Conservation (phyloP, 345 rosid species). For the Populus nigra region DNA sequence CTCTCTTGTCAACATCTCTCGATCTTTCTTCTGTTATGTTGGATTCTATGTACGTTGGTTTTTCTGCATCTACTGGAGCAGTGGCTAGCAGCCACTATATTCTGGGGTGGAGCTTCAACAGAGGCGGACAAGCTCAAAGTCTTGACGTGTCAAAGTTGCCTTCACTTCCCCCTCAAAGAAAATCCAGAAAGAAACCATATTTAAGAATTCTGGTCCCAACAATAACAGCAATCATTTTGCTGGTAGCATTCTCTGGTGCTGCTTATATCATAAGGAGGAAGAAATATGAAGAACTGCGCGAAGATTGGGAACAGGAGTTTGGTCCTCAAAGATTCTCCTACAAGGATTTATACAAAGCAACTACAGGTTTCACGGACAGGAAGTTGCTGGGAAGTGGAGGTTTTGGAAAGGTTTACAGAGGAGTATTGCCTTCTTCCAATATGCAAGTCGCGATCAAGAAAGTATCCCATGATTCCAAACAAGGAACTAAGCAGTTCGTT, state of each 20-base stretch:
- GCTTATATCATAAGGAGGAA: not conserved
- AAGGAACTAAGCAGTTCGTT: not conserved
- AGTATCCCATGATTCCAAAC: not conserved
- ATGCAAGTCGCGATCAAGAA: not conserved
- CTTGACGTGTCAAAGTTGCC: constrained; percentile 6
- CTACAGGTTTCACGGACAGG: not conserved
- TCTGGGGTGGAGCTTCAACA: constrained; percentile 27
- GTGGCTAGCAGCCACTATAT: constrained; percentile 16
- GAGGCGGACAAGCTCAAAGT: constrained; percentile 1
- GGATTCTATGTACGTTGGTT: constrained; percentile 22
- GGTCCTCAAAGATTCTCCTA: constrained; percentile 16
- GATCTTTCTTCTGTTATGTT: not conserved
- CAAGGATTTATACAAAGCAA: constrained; percentile 12
- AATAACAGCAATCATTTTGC: not conserved
- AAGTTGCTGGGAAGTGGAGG: not conserved
- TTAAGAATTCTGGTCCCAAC: not conserved
- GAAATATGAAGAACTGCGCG: constrained; percentile 1
- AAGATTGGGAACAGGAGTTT: constrained; percentile 6
- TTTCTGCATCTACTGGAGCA: constrained; percentile 18
- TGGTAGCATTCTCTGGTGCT: not conserved
- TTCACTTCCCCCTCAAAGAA: not conserved
- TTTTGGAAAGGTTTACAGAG: constrained; percentile 10
- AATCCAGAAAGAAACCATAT: not conserved
- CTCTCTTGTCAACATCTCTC: constrained; percentile 10
- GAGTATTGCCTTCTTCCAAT: not conserved